Conservation (phyloP, 257 asterid genomes). For the Cinchona pubescens region DNA sequence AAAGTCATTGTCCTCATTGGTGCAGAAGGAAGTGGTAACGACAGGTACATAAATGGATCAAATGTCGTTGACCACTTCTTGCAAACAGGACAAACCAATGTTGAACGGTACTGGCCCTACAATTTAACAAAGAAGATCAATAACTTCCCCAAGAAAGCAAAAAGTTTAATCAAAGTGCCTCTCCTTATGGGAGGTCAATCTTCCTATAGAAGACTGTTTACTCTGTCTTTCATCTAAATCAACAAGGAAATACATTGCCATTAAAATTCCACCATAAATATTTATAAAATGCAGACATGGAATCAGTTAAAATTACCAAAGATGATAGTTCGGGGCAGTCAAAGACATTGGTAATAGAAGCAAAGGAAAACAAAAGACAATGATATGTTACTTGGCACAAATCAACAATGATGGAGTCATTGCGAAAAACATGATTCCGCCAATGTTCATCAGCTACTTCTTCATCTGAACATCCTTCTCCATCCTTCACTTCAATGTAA, state of each 20-base stretch:
- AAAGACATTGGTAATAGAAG: neutral
- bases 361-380: neutral
- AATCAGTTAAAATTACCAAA: neutral
- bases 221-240: slow-evolving; percentile 3
- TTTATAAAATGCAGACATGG: too few relatives aligned
- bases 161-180: neutral
- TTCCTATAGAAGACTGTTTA: too few relatives aligned
- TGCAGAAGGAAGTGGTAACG: slow-evolving; percentile 64
- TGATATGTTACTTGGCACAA: slow-evolving; percentile 46
- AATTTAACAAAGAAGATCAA: slow-evolving; percentile 15
- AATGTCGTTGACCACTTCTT: slow-evolving; percentile 49
- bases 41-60: slow-evolving; percentile 71
- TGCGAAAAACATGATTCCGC: slow-evolving; percentile 62
- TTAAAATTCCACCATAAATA: neutral
- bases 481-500: slow-evolving; percentile 50
- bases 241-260: neutral
- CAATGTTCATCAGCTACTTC: slow-evolving; percentile 72
- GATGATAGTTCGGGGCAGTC: neutral
- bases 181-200: neutral
- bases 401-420: slow-evolving; percentile 67
- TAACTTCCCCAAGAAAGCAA: neutral
- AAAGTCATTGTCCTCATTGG: slow-evolving; percentile 50
- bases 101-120: slow-evolving; percentile 74
- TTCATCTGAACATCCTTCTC: slow-evolving; percentile 50
- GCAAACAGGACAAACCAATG: slow-evolving; percentile 66